Evolutionary conservation across 176 grass and related monocot genomes (phyloP), one percentile per base, ranked within the genome.

Genomic region (Zoysia pacifica): DNA sequence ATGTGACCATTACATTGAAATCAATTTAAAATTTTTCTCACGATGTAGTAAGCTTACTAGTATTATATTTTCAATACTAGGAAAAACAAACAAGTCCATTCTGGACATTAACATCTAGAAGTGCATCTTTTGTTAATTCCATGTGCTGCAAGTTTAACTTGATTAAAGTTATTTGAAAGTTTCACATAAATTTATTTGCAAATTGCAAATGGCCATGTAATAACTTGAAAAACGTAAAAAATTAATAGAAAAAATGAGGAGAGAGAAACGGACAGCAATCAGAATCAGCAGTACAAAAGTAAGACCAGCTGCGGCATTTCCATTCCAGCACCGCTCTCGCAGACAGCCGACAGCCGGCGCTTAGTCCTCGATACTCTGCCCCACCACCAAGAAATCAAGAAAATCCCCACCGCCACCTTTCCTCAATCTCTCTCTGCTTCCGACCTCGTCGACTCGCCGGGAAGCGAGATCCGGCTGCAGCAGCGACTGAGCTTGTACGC

Each of bases 321-420:
- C 28, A 28, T 65, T 69, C 68, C 39, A 42, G 44, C 62, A 51
- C 82, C 28, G n/a, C 53, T 45, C 11, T 56, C 51, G 37, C 40
- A 36, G 52, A 20, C 42, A 48, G 11, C 19, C 58, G 54, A 9
- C 59, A 64, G 42, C 43, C 48, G 62, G n/a, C 62, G 53, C 72
- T 28, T 42, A 10, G 11, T 49, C 15, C 28, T 86, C 62, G 62
- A 81, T 88, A 62, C 79, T 73, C 76, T 78, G 0, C 61, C 65
- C 45, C 15, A 42, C 62, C 70, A 42, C 48, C 65, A 82, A 72
- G 76, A 81, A 80, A 84, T 47, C 63, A 41, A 73, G 75, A 65
- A 48, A 81, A 70, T 65, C 53, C 51, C 10, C 28, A 15, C 51
- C 18, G 55, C 55, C 37, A 12, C 43, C 43, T 54, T 89, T 75